Base-by-base conservation (phyloP, 305 asterid genomes). In the Fraxinus greggii region DNA sequence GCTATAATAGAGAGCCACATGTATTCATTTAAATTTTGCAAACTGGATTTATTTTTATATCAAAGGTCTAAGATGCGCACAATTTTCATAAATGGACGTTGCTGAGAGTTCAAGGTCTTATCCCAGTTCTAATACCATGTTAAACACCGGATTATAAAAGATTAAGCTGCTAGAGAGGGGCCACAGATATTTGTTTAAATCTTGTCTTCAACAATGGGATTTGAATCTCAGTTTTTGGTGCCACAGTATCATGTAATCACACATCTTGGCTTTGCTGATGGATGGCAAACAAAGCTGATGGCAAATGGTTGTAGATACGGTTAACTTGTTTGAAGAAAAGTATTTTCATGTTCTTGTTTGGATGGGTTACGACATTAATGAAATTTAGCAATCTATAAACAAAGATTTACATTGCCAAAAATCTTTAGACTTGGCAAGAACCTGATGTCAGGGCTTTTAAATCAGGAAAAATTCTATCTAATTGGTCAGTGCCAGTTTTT, bases 401-500 rank as follows among this genome's bases (percentile, higher is more conserved):
- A 56, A 48, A 72, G 77, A 74, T 24, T 23, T 10, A 79, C 59
- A 77, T 65, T 65, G 19, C 61, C 35, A 29, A 26, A 81, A 80
- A 83, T 70, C 36, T 72, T 72, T 77, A 10, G 54, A 51, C 67
- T 36, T 77, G 45, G 54, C 6, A 8, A 76, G 75, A 28, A 23
- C 45, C 38, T 70, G 32, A 26, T 69, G 69, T 12, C 5, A 13
- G 79, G 45, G 35, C 1, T 31, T 72, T 56, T 19, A n/a, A 75
- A 35, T 70, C 26, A 19, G 10, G 7, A 76, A 56, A 59, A 63
- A 38, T 61, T 67, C 19, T 81, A 80, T 61, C 61, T 76, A 79
- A 75, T 80, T 82, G 26, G 10, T 36, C 77, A 79, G 40, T 56
- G 59, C 56, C 74, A 78, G 70, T 82, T 5, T 40, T 13, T 75